phyloP scores from a whole-genome alignment of 148 eudicot genomes.

The Gaultheria prostrata region DNA sequence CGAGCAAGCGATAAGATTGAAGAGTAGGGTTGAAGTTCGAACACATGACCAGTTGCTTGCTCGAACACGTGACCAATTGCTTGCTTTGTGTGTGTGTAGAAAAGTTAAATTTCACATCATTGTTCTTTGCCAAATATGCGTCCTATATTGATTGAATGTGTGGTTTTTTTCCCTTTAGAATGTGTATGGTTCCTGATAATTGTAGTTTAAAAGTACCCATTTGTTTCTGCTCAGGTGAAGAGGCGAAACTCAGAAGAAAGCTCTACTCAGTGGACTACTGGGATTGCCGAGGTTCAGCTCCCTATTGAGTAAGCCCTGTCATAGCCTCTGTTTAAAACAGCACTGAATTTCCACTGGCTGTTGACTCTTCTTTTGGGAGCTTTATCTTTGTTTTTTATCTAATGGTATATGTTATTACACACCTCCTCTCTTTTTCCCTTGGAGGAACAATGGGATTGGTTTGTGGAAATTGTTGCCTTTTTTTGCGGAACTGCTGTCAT shows the following conservation, averaged over 20 bases:
- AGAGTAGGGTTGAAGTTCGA: too few relatives aligned
- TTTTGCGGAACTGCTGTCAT: conserved; percentile 7
- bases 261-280: conserved; percentile 99
- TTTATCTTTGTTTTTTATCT: not conserved
- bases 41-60: too few relatives aligned
- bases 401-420: not conserved
- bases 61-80: too few relatives aligned
- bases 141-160: not conserved
- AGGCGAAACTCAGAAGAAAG: conserved; percentile 85
- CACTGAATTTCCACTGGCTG: conserved; percentile 5
- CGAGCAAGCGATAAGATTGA: not conserved
- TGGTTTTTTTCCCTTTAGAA: not conserved
- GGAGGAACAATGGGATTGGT: not conserved
- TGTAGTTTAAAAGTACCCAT: not conserved
- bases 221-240: conserved; percentile 52
- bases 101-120: not conserved
- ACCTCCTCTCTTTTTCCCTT: not conserved
- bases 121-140: not conserved
- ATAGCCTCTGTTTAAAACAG: not conserved
- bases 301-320: conserved; percentile 76
- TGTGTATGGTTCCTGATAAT: not conserved
- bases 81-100: not conserved
- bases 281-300: conserved; percentile 96
- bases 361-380: not conserved
- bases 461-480: not conserved